Evolutionary conservation across 768 basidiomycete genomes (phyloP), one percentile per base, ranked within the genome.

Genomic region (Pholiota microspora): DNA sequence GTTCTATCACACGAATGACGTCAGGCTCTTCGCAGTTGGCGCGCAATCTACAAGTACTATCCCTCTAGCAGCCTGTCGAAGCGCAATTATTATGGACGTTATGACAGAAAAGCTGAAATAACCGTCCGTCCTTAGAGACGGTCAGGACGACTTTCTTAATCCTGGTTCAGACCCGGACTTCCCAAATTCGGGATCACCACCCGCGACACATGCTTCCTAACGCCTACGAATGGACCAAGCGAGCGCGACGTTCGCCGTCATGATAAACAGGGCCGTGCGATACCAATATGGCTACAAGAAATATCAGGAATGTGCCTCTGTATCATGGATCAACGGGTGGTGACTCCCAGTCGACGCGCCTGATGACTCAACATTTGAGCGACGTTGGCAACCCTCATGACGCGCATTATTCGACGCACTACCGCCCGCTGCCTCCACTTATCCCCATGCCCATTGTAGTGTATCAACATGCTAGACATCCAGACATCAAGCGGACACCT

Each of bases 61-160:
- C n/a, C 63, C 63, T 2, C 28, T 56, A 1, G 46, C 55, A 40
- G 47, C 59, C 15, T 58, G 62, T 24, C 44, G 49, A 31, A 62
- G 58, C 23, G 66, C 59, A 7, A 50, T 63, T 27, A 31, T 63
- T 31, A 42, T 65, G 3, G 60, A 63, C n/a, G 31, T 65, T 13
- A 38, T 24, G 15, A 32, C 32, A 25, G 24, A 34, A 16, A 12
- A 9, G 8, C 38, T 32, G 38, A 42, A 42, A 23, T 31, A 54
- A 50, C 15, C 18, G 54, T 24, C 38, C 1, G 12, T 18, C 18
- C 18, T n/a, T 12, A 15, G 16, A 21, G 44, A 28, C n/a, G 1
- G n/a, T 32, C 6, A 16, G 27, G 38, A 31, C 25, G 18, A 12
- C 27, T 10, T 34, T 49, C n/a, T 18, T 49, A n/a, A n/a, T n/a